Percentiles rank a stretch among this genome's conserved stretches.
These are phyloP conservation scores for Trichoderma koningii DNA, from an alignment of 2,329 filamentous ascomycete genomes.

Conservation along the genomic window DNA sequence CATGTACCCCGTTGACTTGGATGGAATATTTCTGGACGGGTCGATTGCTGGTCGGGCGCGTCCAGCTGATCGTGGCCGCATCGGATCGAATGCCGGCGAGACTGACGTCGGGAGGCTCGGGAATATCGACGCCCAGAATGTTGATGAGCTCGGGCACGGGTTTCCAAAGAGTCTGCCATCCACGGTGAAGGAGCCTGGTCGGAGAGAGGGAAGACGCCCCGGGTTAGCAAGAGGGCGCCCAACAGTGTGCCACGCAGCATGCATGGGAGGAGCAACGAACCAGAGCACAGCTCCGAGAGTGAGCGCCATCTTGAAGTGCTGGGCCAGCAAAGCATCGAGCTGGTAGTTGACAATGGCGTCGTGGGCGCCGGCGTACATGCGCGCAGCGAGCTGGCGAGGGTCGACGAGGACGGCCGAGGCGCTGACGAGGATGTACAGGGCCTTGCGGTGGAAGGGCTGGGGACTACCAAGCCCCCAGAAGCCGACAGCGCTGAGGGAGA, in stretches of 20 bases:
- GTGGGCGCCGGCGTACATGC: constrained; percentile 36
- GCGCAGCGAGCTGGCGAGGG: constrained; percentile 37
- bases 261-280: constrained; percentile 38
- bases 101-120: constrained; percentile 83
- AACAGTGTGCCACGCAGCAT: background rate
- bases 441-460: constrained; percentile 38
- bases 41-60: constrained; percentile 64
- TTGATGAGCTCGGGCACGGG: constrained; percentile 88
- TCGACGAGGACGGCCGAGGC: constrained; percentile 41
- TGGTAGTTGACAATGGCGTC: constrained; percentile 45
- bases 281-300: constrained; percentile 56
- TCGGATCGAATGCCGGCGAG: constrained; percentile 86
- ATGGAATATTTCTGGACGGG: constrained; percentile 86
- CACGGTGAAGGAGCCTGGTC: constrained; percentile 78
- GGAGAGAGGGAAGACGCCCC: background rate
- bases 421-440: constrained; percentile 39
- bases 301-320: constrained; percentile 58
- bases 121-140: constrained; percentile 91
- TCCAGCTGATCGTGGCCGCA: constrained; percentile 90
- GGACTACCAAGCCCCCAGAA: constrained; percentile 44
- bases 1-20: constrained; percentile 89
- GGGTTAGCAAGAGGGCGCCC: background rate
- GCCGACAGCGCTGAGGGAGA: constrained; percentile 44
- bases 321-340: constrained; percentile 50
- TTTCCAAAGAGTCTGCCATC: constrained; percentile 85